Percentiles rank a stretch among this genome's conserved stretches.
These are phyloP conservation scores for Glycine latifolia DNA, from an alignment of 306 rosid genomes.

Conservation along the genomic window DNA sequence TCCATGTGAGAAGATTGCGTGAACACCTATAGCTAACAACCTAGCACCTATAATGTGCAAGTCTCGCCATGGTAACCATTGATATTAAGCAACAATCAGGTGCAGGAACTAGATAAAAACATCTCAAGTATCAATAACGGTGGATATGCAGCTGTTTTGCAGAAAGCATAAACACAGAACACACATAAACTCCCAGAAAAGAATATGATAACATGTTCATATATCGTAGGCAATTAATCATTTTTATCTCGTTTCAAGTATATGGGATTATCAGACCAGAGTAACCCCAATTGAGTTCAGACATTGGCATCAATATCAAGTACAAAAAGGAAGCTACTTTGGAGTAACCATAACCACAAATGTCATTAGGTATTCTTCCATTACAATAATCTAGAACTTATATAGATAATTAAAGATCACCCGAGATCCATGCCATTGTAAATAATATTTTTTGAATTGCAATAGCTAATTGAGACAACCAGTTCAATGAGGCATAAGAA, in stretches of 20 bases:
- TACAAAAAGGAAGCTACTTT: background rate
- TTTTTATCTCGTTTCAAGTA: background rate
- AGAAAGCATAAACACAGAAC: background rate
- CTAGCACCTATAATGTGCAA: no score
- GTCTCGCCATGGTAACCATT: no score
- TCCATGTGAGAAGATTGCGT: no score
- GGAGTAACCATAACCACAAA: background rate
- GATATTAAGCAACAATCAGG: no score
- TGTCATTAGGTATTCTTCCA: slow-evolving; percentile 14
- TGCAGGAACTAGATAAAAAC: no score
- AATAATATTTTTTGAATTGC: slow-evolving; percentile 31
- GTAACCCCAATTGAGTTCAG: background rate
- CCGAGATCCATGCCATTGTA: background rate
- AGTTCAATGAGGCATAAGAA: slow-evolving; percentile 40
- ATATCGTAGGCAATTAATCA: background rate
- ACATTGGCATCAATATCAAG: background rate
- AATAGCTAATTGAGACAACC: slow-evolving; percentile 22
- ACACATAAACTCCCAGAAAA: background rate
- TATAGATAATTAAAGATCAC: slow-evolving; percentile 28
- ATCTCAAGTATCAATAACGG: no score
- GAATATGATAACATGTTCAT: background rate
- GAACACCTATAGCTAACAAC: no score
- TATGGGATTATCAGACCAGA: background rate
- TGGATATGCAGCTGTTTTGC: background rate
- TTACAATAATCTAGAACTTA: slow-evolving; percentile 37